phyloP scores from a whole-genome alignment of 805 yeast species.

The Metahyphopichia silvanorum region DNA sequence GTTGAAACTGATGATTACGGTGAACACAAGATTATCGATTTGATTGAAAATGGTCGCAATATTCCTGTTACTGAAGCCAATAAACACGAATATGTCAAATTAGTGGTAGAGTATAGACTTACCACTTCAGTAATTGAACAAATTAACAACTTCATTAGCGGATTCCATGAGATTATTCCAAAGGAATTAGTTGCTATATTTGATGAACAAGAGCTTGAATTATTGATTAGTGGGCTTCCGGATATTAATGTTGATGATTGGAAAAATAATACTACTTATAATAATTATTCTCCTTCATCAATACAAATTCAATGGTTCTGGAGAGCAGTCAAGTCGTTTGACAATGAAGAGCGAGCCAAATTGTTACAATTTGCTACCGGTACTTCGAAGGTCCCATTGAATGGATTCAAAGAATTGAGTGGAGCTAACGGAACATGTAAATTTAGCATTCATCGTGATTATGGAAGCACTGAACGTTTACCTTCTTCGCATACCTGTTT shows the following conservation, averaged over 20 bases:
- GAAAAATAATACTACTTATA: conserved; percentile 81
- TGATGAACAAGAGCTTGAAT: conserved; percentile 93
- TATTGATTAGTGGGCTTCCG: conserved; percentile 90
- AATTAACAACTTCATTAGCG: conserved; percentile 77
- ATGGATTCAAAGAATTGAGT: conserved; percentile 86
- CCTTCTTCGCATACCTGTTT: conserved; percentile 98
- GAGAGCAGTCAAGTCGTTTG: conserved; percentile 95
- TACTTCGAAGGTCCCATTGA: conserved; percentile 91
- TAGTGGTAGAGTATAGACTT: conserved; percentile 82
- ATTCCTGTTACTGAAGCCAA: conserved; percentile 87
- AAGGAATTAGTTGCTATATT: conserved; percentile 79
- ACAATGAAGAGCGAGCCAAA: conserved; percentile 90
- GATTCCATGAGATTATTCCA: conserved; percentile 89
- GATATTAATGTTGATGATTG: conserved; percentile 96
- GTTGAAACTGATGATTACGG: conserved; percentile 94
- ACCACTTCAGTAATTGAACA: conserved; percentile 83
- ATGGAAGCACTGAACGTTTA: conserved; percentile 77
- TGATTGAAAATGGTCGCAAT: conserved; percentile 77
- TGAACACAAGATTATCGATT: conserved; percentile 77
- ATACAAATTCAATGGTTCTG: conserved; percentile 95
- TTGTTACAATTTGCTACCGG: conserved; percentile 95
- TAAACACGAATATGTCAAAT: conserved; percentile 82
- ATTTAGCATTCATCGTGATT: conserved; percentile 86
- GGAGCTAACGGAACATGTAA: conserved; percentile 85
- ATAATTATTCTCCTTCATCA: conserved; percentile 77